These are phyloP conservation scores for cucumber (Cucumis sativus) DNA, from an alignment of 306 rosid genomes.

Conservation along the genomic window Cucumber_9930_V3 NC_026660.2:29236501-29237000, in stretches of 20 bases:
- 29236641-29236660: slow-evolving; percentile 92
- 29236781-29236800: slow-evolving; percentile 7
- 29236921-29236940: not conserved
- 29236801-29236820: not conserved
- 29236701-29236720: slow-evolving; percentile 92
- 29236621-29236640: slow-evolving; percentile 78
- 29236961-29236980: not conserved
- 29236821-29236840: not conserved
- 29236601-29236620: slow-evolving; percentile 96
- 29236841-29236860: not conserved
- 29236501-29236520: not conserved
- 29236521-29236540: not conserved
- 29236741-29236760: slow-evolving; percentile 89
- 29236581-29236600: slow-evolving; percentile 82
- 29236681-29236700: slow-evolving; percentile 92
- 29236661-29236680: slow-evolving; percentile 91
- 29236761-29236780: slow-evolving; percentile 64
- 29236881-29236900: not conserved
- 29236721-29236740: slow-evolving; percentile 99
- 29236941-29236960: not conserved
- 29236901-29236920: not conserved
- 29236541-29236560: slow-evolving; percentile 67
- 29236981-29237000: not conserved
- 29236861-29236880: not conserved
- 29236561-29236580: slow-evolving; percentile 88